Evolutionary conservation across 768 basidiomycete species (phyloP), one percentile per base, ranked within the genome.

Genomic region (Floccularia luteovirens): DNA sequence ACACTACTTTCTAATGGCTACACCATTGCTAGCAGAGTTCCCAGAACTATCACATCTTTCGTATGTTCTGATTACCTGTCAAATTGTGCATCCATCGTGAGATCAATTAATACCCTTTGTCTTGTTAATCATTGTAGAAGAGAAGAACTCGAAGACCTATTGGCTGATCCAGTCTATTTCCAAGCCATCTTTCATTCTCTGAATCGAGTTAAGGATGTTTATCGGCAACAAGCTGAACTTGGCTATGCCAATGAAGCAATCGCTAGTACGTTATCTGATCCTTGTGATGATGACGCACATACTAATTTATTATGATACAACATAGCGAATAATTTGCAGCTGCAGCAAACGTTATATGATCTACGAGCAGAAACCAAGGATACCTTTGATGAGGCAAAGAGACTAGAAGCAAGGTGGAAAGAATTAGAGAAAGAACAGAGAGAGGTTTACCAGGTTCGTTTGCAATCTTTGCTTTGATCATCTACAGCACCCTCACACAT

Each of bases 71-170:
- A n/a, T 25, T 30, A 30, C 27, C 27, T n/a, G n/a, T n/a, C n/a
- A n/a, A n/a, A n/a, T n/a, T n/a, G n/a, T n/a, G n/a, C n/a, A n/a
- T n/a, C 33, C 21, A 14, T 30, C 10, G 27, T 8, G 27, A 10
- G 10, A 14, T 10, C 27, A 30, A 30, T 8, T 14, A 30, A 14
- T 10, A 10, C 14, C 14, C 27, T 8, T 14, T 30, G 27, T 10
- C 14, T 14, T 30, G 10, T 34, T 20, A 7, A 12, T 10, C 17
- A n/a, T 12, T 17, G 33, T 17, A 92, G 90, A 48, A 77, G 87
- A 37, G 83, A 89, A 48, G 90, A 92, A 51, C 70, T 98, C n/a
- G 88, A 96, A 58, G 90, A 93, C 53, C 64, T 96, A 3, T 63
- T 96, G 16, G 69, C 72, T 11, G 89, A 96, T 55, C 83, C 81